Conservation (phyloP, 1,284 basidiomycete genomes). For the Ganoderma sinense region DNA sequence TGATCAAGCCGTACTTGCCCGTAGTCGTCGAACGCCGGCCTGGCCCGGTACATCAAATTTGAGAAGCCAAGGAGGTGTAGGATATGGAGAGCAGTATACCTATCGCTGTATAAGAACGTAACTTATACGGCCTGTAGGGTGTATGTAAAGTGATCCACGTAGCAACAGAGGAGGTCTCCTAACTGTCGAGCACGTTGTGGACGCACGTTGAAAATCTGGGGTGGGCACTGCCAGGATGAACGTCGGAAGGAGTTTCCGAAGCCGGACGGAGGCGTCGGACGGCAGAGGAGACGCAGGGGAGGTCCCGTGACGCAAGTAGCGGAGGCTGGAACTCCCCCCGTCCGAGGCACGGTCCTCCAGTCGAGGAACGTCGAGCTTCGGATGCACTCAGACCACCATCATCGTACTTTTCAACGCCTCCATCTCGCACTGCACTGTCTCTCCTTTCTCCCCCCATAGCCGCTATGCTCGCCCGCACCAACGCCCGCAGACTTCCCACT, state of each 20-base stretch:
- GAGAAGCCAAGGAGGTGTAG: not conserved
- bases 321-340: not conserved
- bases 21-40: constrained; percentile 10
- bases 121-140: not conserved
- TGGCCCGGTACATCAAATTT: not conserved
- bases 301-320: constrained; percentile 11
- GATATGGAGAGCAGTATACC: not conserved
- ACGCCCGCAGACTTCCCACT: constrained; percentile 33
- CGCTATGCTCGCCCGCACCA: constrained; percentile 29
- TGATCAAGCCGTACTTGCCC: constrained; percentile 11
- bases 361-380: constrained; percentile 7
- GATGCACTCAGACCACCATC: constrained; percentile 19
- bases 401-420: constrained; percentile 1
- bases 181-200: not conserved
- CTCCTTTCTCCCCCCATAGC: constrained; percentile 11
- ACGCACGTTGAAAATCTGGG: not conserved
- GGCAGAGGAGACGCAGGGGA: not conserved
- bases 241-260: not conserved
- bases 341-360: not conserved
- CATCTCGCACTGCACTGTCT: not conserved
- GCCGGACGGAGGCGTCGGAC: not conserved
- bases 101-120: not conserved
- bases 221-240: not conserved
- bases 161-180: not conserved
- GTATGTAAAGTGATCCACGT: not conserved